Conservation (phyloP, 1,284 basidiomycete genomes). For the Cryptococcus floricola region DNA sequence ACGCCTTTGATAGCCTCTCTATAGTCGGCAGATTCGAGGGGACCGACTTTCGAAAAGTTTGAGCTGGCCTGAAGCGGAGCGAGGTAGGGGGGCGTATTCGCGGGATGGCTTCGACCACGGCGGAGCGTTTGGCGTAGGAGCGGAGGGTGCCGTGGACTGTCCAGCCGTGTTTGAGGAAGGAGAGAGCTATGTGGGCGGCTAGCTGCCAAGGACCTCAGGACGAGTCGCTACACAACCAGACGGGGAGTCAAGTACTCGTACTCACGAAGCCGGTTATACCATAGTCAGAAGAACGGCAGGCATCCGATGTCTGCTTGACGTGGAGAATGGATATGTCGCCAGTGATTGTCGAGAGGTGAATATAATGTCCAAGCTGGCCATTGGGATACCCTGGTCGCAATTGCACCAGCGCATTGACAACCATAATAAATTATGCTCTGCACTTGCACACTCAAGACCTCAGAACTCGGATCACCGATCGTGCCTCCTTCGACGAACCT, state of each 20-base stretch:
- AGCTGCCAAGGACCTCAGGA: conserved; percentile 6
- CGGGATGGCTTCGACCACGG: conserved; percentile 25
- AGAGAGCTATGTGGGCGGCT: conserved; percentile 22
- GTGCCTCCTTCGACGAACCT: too few relatives aligned
- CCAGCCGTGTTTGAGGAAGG: conserved; percentile 25
- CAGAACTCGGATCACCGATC: too few relatives aligned
- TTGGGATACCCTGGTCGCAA: too few relatives aligned
- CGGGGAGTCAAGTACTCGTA: not conserved
- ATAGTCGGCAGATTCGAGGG: conserved; percentile 35
- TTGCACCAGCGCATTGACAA: too few relatives aligned
- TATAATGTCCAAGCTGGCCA: too few relatives aligned
- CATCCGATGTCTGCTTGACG: conserved; percentile 18
- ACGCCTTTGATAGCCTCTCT: conserved; percentile 32
- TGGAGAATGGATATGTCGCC: not conserved
- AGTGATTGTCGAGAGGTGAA: too few relatives aligned
- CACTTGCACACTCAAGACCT: too few relatives aligned
- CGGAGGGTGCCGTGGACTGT: conserved; percentile 40
- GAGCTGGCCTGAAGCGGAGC: conserved; percentile 10
- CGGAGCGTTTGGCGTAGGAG: conserved; percentile 34
- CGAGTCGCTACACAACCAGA: not conserved
- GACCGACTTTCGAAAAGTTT: conserved; percentile 20
- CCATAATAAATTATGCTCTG: too few relatives aligned
- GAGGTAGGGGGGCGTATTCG: conserved; percentile 27
- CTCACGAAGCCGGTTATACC: conserved; percentile 17
- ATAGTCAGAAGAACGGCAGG: conserved; percentile 12